Evolutionary conservation across 495 filamentous ascomycete species (phyloP).

Genomic region (Darksidea phi): DNA sequence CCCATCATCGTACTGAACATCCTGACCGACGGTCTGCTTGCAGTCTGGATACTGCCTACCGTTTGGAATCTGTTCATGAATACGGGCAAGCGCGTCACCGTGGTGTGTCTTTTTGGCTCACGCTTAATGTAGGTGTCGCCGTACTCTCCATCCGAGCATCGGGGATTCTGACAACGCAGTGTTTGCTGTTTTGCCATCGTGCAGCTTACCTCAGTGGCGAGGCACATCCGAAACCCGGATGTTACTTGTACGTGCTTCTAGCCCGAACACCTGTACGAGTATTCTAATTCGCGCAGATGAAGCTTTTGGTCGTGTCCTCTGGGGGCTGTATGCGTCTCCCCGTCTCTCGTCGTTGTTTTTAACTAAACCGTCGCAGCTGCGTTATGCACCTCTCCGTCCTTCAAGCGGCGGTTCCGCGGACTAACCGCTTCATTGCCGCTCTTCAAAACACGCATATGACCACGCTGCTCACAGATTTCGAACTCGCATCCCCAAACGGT

Average conservation of each 20-base stretch:
- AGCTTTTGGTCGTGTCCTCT: conserved; percentile 2
- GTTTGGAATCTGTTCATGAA: conserved; percentile 30
- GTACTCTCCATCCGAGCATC: background rate
- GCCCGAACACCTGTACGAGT: background rate
- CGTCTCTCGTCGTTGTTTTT: background rate
- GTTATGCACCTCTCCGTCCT: conserved; percentile 24
- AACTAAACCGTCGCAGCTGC: background rate
- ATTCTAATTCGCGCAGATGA: conserved; percentile 4
- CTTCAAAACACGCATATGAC: conserved; percentile 13
- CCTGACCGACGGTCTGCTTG: conserved; percentile 32
- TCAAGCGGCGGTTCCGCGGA: conserved; percentile 23
- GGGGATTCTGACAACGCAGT: background rate
- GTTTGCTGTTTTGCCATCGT: conserved; percentile 8
- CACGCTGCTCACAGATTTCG: conserved; percentile 24
- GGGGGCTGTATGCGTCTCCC: background rate
- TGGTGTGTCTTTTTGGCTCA: conserved; percentile 27
- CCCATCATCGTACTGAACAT: conserved; percentile 33
- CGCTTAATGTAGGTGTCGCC: conserved; percentile 17
- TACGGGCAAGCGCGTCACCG: conserved; percentile 14
- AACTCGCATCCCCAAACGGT: conserved; percentile 21
- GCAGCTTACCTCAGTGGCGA: background rate
- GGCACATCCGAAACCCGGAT: conserved; percentile 2
- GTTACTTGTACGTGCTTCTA: conserved; percentile 10
- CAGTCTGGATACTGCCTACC: conserved; percentile 30
- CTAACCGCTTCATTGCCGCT: conserved; percentile 23